Conservation (phyloP, 805 yeast genomes). For the Cyberlindnera mississippiensis region DNA sequence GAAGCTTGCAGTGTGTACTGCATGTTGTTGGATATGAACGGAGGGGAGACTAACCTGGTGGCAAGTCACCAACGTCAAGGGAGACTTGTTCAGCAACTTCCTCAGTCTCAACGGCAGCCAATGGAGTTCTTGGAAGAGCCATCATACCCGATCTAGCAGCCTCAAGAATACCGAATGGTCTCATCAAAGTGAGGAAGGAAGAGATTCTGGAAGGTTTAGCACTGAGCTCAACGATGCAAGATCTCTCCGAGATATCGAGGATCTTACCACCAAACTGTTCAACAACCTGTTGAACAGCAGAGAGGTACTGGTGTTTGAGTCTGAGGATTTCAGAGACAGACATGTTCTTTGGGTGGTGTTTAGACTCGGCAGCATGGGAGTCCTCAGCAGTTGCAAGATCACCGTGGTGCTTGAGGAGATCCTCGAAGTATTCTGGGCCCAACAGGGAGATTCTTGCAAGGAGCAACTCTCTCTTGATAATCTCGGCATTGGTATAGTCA, state of each 20-base stretch:
- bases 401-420: conserved; percentile 78
- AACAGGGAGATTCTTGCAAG: conserved; percentile 88
- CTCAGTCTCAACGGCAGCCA: conserved; percentile 54
- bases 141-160: conserved; percentile 98
- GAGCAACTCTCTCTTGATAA: conserved; percentile 85
- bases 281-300: conserved; percentile 75
- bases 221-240: conserved; percentile 88
- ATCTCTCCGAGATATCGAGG: conserved; percentile 88
- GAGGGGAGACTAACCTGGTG: conserved; percentile 75
- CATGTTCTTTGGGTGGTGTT: conserved; percentile 83
- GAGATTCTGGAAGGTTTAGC: conserved; percentile 92
- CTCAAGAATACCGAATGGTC: conserved; percentile 95
- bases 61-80: conserved; percentile 85
- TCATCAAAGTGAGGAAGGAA: conserved; percentile 80
- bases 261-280: conserved; percentile 89
- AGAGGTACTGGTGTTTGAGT: conserved; percentile 86
- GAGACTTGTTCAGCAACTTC: conserved; percentile 57
- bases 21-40: not conserved
- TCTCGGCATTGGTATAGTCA: conserved; percentile 87
- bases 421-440: conserved; percentile 98
- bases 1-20: not conserved
- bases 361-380: conserved; percentile 30
- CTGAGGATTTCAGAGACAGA: conserved; percentile 90
- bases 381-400: conserved; percentile 32
- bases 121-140: conserved; percentile 96